phyloP scores from a whole-genome alignment of 768 basidiomycete genomes.

The Russula compacta region DNA sequence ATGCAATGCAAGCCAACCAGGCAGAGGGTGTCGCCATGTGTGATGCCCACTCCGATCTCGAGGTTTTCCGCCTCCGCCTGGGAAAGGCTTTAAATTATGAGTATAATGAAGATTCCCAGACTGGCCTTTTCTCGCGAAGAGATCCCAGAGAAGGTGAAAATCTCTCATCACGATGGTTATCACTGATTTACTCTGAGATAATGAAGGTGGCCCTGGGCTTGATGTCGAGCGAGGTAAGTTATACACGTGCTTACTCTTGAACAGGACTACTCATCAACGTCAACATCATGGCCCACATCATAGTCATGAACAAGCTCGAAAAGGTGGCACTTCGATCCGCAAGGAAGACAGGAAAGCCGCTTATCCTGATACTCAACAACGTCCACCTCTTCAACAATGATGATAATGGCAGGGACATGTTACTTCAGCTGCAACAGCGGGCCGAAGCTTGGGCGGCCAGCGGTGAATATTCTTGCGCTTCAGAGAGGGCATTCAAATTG shows the following conservation, averaged over 20 bases:
- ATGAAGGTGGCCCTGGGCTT: constrained; percentile 55
- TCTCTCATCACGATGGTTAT: not conserved
- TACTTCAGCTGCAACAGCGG: constrained; percentile 80
- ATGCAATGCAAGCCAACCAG: constrained; percentile 64
- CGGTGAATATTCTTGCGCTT: constrained; percentile 33
- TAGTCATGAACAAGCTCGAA: constrained; percentile 74
- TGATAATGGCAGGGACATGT: constrained; percentile 63
- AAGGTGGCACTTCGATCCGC: constrained; percentile 71
- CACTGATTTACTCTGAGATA: constrained; percentile 1
- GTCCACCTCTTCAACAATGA: constrained; percentile 67
- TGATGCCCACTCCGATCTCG: constrained; percentile 79
- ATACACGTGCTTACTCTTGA: not conserved
- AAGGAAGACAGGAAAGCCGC: constrained; percentile 47
- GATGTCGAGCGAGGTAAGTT: constrained; percentile 69
- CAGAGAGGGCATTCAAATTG: constrained; percentile 5
- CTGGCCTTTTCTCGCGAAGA: constrained; percentile 67
- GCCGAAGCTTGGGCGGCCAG: constrained; percentile 82
- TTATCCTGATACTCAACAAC: constrained; percentile 79
- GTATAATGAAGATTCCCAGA: constrained; percentile 75
- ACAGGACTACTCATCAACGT: not conserved
- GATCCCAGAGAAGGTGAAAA: constrained; percentile 69
- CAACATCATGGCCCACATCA: not conserved
- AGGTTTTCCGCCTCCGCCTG: constrained; percentile 76
- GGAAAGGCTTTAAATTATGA: constrained; percentile 85
- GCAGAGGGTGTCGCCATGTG: constrained; percentile 69